Evolutionary conservation across 805 yeast genomes (phyloP).

Genomic region (Zygotorulaspora chibaensis): DNA sequence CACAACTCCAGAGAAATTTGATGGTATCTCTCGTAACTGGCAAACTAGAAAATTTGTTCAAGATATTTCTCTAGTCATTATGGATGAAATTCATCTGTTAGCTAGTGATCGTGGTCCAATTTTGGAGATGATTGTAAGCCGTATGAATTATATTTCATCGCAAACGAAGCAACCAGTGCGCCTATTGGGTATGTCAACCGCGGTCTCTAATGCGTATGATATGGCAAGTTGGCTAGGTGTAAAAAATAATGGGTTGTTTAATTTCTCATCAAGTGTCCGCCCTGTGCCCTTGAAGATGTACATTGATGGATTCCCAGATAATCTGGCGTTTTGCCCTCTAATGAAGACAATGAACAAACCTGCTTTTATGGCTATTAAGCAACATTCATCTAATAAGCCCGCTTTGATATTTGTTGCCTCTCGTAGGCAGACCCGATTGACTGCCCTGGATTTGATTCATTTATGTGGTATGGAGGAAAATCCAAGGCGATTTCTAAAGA

Average conservation of each 20-base stretch:
- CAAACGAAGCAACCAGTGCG: constrained; percentile 88
- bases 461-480: constrained; percentile 59
- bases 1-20: constrained; percentile 96
- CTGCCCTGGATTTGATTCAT: constrained; percentile 70
- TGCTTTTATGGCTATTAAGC: constrained; percentile 86
- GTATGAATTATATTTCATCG: constrained; percentile 52
- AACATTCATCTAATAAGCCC: constrained; percentile 88
- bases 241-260: constrained; percentile 84
- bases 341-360: constrained; percentile 67
- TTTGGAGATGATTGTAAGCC: constrained; percentile 88
- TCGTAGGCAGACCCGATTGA: constrained; percentile 84
- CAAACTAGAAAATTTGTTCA: constrained; percentile 82
- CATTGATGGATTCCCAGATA: constrained; percentile 81
- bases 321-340: constrained; percentile 71
- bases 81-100: constrained; percentile 93
- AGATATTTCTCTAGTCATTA: constrained; percentile 79
- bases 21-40: constrained; percentile 89
- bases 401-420: constrained; percentile 96
- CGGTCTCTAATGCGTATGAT: constrained; percentile 85
- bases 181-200: constrained; percentile 88
- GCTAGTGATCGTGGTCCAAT: constrained; percentile 99
- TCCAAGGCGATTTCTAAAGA: constrained; percentile 62
- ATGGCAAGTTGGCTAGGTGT: constrained; percentile 95
- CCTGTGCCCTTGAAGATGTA: constrained; percentile 93
- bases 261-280: constrained; percentile 86